These are phyloP conservation scores for Phytophthora melonis DNA, from an alignment of 352 stramenopile species.

Conservation along the genomic window DNA sequence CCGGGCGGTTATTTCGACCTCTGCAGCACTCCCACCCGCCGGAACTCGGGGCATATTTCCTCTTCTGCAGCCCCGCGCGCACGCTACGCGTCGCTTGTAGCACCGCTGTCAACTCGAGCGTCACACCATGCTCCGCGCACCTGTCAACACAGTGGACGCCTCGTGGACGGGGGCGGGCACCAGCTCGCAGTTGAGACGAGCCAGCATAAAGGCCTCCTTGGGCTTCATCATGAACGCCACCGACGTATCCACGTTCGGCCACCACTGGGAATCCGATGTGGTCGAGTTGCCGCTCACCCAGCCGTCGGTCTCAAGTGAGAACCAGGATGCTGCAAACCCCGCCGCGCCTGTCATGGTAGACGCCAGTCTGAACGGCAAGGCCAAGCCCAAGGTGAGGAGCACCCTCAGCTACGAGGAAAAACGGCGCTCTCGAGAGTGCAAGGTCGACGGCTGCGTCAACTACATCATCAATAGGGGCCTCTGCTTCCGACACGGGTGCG, in stretches of 20 bases:
- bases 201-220: constrained; percentile 14
- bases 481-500: constrained; percentile 53
- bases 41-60: background rate
- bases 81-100: background rate
- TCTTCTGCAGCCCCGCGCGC: background rate
- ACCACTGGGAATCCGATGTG: constrained; percentile 5
- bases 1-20: constrained; percentile 7
- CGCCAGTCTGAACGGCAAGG: background rate
- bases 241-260: constrained; percentile 2
- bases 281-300: background rate
- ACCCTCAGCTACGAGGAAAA: constrained; percentile 33
- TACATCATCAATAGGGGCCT: constrained; percentile 56
- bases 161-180: background rate
- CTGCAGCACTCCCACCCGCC: background rate
- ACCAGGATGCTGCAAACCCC: constrained; percentile 1
- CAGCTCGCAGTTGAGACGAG: background rate
- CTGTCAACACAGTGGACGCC: constrained; percentile 4
- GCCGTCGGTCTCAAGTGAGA: background rate
- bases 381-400: constrained; percentile 19
- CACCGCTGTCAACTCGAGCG: background rate
- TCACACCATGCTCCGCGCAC: constrained; percentile 4
- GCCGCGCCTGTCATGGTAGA: background rate
- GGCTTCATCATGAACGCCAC: constrained; percentile 28
- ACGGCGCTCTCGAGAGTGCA: constrained; percentile 41
- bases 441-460: constrained; percentile 45